Evolutionary conservation across 345 rosid species (phyloP), one percentile per base, ranked within the genome.

Genomic region (Linum tenue): DNA sequence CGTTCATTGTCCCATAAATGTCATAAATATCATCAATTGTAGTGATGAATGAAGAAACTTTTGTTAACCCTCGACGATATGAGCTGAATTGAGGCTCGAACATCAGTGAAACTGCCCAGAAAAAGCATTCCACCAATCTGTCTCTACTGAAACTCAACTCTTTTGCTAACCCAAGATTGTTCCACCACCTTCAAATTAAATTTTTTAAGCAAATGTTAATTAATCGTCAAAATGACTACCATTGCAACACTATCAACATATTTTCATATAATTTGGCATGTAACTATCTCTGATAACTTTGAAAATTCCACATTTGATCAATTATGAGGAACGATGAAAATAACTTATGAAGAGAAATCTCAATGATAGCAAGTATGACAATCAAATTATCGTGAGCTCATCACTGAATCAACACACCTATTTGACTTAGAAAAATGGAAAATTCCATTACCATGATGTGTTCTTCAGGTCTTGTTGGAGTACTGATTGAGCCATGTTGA

Each of bases 121-220:
- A 66, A 74, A 73, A 84, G 75, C 85, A 77, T 60, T 84, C 84
- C 82, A 78, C 58, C 22, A 79, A 68, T 48, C 85, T 74, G 59
- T 81, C 82, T 70, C 85, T 70, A 5, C 82, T 74, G 58, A 84
- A 84, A 17, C 58, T 59, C 69, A 78, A 17, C 58, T 69, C 76
- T 40, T 39, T 74, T 3, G 66, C 66, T 10, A 82, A 64, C 40
- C 69, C 70, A 39, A 73, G 58, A 31, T 40, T 57, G 5, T 53
- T 66, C 89, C 83, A 78, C 85, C 86, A 79, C 70, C 83, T 78
- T 50, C 15, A 43, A 22, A 22, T 22, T 22, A 22, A 22, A 22
- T 22, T 22, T 22, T 22, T 22, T 22, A 22, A 22, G 31, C 31
- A 22, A 22, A 22, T 22, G 31, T 22, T 22, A 22, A 22, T 22